Evolutionary conservation across 192 early-diverging fungal species (phyloP).

Genomic region (Chytriomyces hyalinus): DNA sequence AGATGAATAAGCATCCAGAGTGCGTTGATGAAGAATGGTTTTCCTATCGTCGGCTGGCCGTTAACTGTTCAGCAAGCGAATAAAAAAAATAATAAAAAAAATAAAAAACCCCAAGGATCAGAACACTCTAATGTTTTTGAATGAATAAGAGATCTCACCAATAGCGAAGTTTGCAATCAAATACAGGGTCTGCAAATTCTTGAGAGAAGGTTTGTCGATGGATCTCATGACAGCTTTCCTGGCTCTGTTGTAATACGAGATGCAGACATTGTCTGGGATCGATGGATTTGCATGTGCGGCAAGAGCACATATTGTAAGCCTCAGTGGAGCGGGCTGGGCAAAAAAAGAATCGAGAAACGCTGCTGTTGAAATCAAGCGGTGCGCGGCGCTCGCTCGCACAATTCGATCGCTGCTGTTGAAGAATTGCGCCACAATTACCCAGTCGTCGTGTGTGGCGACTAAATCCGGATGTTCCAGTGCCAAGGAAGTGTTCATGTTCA

Average conservation of each 20-base stretch:
- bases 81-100: too few relatives aligned
- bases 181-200: not conserved
- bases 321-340: not conserved
- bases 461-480: slow-evolving; percentile 6
- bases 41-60: slow-evolving; percentile 1
- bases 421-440: not conserved
- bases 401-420: not conserved
- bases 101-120: not conserved
- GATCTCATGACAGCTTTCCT: slow-evolving; percentile 13
- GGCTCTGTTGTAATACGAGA: not conserved
- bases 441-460: slow-evolving; percentile 1
- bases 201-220: slow-evolving; percentile 1
- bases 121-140: not conserved
- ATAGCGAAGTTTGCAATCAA: not conserved
- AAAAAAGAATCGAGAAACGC: not conserved
- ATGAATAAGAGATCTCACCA: not conserved
- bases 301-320: not conserved
- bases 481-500: too few relatives aligned
- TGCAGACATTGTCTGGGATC: not conserved
- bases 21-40: not conserved
- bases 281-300: not conserved
- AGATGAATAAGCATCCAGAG: not conserved
- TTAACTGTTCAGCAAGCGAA: not conserved
- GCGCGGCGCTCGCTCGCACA: not conserved
- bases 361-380: not conserved